Evolutionary conservation across 805 yeast genomes (phyloP).

Genomic region (Yamadazyma kitorensis): DNA sequence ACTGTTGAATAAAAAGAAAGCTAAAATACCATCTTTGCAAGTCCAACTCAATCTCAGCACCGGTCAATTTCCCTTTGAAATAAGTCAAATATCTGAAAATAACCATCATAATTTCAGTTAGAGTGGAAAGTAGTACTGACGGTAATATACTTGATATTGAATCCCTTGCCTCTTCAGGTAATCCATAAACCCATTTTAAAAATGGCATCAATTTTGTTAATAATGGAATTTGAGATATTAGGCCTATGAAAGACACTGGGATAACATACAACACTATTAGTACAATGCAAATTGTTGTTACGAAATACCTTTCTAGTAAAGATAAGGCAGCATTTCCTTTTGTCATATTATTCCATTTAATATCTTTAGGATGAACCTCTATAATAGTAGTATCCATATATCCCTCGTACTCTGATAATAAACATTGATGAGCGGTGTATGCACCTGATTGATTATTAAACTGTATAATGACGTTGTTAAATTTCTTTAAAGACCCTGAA

Average conservation of each 20-base stretch:
- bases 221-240: slow-evolving; percentile 71
- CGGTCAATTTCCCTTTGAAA: slow-evolving; percentile 59
- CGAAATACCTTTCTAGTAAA: slow-evolving; percentile 39
- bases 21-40: slow-evolving; percentile 76
- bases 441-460: slow-evolving; percentile 59
- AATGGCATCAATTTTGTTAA: slow-evolving; percentile 61
- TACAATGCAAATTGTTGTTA: slow-evolving; percentile 44
- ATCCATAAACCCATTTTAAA: slow-evolving; percentile 49
- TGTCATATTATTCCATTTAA: slow-evolving; percentile 66
- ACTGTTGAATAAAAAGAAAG: slow-evolving; percentile 78
- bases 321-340: slow-evolving; percentile 33
- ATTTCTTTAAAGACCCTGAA: slow-evolving; percentile 19
- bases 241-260: slow-evolving; percentile 79
- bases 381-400: slow-evolving; percentile 42
- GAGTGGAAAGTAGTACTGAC: slow-evolving; percentile 57
- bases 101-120: slow-evolving; percentile 61
- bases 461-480: slow-evolving; percentile 56
- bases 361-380: slow-evolving; percentile 63
- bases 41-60: slow-evolving; percentile 62
- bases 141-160: slow-evolving; percentile 65
- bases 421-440: slow-evolving; percentile 60
- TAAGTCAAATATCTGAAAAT: slow-evolving; percentile 54
- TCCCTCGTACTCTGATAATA: slow-evolving; percentile 44
- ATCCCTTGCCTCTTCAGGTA: slow-evolving; percentile 54
- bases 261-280: slow-evolving; percentile 66